Evolutionary conservation across 495 filamentous ascomycete species (phyloP).

Genomic region (Penicillium cosmopolitanum): DNA sequence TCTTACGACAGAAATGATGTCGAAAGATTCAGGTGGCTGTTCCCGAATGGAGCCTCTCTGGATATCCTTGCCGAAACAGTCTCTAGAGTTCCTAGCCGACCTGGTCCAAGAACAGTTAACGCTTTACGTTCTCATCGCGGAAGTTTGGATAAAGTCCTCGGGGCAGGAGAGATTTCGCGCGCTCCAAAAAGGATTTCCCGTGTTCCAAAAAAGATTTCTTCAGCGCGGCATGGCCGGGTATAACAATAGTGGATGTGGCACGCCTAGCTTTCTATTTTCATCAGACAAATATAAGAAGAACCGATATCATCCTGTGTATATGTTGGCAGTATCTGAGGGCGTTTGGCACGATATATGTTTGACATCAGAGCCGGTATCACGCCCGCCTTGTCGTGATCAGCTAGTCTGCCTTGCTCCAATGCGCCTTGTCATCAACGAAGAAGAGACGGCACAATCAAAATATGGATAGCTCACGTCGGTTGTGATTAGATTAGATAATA

Average conservation of each 20-base stretch:
- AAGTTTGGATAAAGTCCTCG: background rate
- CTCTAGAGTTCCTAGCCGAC: background rate
- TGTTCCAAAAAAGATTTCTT: background rate
- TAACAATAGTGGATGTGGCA: background rate
- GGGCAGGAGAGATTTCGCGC: background rate
- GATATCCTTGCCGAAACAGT: constrained; percentile 7
- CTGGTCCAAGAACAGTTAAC: background rate
- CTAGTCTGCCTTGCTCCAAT: too few relatives aligned
- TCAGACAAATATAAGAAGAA: background rate
- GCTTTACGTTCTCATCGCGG: background rate
- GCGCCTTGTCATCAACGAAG: too few relatives aligned
- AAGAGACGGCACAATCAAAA: too few relatives aligned
- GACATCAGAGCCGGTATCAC: too few relatives aligned
- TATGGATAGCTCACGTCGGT: too few relatives aligned
- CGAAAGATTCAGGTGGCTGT: constrained; percentile 3
- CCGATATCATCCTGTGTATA: background rate
- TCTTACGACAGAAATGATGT: background rate
- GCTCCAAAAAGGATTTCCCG: background rate
- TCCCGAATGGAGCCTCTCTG: constrained; percentile 5
- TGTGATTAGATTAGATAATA: too few relatives aligned
- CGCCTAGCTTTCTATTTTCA: background rate
- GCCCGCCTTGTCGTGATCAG: too few relatives aligned
- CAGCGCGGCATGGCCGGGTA: background rate
- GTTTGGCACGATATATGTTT: too few relatives aligned
- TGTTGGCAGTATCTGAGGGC: background rate